Conservation (phyloP, 2,329 filamentous ascomycete species). For the Sphaerulina populicola region DNA sequence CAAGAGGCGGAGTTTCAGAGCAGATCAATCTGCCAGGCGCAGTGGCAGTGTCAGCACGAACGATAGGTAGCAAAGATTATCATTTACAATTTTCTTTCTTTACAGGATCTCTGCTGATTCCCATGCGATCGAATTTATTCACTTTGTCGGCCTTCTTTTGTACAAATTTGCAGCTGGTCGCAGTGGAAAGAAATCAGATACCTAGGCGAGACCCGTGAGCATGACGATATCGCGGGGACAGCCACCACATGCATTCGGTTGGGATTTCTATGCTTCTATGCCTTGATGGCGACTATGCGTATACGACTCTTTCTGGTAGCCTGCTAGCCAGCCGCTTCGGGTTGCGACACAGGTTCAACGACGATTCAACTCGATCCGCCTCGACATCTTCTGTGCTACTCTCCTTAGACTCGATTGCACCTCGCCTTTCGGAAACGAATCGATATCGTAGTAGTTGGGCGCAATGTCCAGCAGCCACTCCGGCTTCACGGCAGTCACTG, state of each 20-base stretch:
- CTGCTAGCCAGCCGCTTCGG: background rate
- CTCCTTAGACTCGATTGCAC: conserved; percentile 58
- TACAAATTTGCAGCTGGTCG: background rate
- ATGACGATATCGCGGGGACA: background rate
- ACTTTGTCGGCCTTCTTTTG: background rate
- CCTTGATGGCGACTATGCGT: background rate
- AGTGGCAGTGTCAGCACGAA: too few relatives aligned
- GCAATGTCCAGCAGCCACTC: conserved; percentile 97
- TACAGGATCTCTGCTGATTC: too few relatives aligned
- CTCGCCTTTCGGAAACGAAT: conserved; percentile 74
- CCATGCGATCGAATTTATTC: too few relatives aligned
- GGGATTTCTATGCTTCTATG: background rate
- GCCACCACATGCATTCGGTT: background rate
- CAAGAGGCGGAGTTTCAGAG: too few relatives aligned
- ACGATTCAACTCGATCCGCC: conserved; percentile 8
- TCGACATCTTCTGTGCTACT: conserved; percentile 19
- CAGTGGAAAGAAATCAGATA: background rate
- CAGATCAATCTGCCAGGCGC: too few relatives aligned
- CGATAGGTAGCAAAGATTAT: too few relatives aligned
- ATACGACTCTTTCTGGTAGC: background rate
- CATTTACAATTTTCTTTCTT: too few relatives aligned
- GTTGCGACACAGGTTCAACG: background rate
- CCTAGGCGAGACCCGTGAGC: background rate
- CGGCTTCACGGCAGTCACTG: conserved; percentile 80
- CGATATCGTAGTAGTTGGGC: conserved; percentile 81